phyloP scores from a whole-genome alignment of 2,329 filamentous ascomycete genomes.

The Fusarium sambucinum region DNA sequence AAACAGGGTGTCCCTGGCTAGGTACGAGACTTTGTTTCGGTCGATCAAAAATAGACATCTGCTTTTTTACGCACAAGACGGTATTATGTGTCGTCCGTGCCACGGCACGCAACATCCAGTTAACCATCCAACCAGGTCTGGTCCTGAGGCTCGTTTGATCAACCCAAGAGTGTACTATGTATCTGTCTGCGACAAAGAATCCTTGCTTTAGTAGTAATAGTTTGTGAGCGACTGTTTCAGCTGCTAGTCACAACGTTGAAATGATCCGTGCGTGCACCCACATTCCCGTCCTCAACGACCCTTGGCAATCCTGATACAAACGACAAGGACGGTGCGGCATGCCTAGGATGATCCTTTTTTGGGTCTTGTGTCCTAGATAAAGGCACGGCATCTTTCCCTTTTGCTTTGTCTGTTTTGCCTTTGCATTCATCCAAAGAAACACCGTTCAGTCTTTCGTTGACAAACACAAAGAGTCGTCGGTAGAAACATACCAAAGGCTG shows the following conservation, averaged over 20 bases:
- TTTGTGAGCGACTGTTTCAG: slow-evolving; percentile 42
- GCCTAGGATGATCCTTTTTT: slow-evolving; percentile 4
- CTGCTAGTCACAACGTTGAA: slow-evolving; percentile 42
- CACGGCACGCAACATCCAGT: slow-evolving; percentile 9
- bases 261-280: slow-evolving; percentile 45
- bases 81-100: slow-evolving; percentile 6
- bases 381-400: slow-evolving; percentile 2
- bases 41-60: slow-evolving; percentile 33
- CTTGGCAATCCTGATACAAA: slow-evolving; percentile 38
- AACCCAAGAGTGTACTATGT: slow-evolving; percentile 2
- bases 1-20: slow-evolving; percentile 7
- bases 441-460: slow-evolving; percentile 27
- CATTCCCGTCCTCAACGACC: slow-evolving; percentile 23
- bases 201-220: slow-evolving; percentile 20
- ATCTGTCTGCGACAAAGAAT: slow-evolving; percentile 30
- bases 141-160: slow-evolving; percentile 34
- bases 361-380: slow-evolving; percentile 32
- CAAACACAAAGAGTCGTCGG: slow-evolving; percentile 21
- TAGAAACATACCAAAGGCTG: slow-evolving; percentile 39
- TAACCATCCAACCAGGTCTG: slow-evolving; percentile 13
- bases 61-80: slow-evolving; percentile 17
- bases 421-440: slow-evolving; percentile 31
- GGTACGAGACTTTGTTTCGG: slow-evolving; percentile 11
- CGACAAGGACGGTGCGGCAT: slow-evolving; percentile 12
- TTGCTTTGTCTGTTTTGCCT: slow-evolving; percentile 16